Evolutionary conservation across 495 filamentous ascomycete species (phyloP), one percentile per base, ranked within the genome.

Genomic region (Saxophila tyrrhenica): DNA sequence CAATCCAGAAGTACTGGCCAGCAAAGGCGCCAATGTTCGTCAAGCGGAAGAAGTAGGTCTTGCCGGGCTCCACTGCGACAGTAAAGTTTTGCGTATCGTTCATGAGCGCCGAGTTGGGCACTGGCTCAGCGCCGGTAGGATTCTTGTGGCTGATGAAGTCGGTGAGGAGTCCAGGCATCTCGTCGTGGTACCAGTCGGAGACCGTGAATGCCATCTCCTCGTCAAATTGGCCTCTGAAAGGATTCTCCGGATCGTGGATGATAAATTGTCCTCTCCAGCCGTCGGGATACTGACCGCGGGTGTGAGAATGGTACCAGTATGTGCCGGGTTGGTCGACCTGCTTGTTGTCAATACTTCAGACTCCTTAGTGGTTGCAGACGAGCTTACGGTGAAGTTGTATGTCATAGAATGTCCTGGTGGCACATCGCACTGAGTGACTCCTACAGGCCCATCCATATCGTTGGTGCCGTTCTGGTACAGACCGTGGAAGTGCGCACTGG

Each of bases 251-350:
- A 61, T 89, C 85, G 47, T 87, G 77, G 38, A 92, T 70, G 42
- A 90, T 79, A 39, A 92, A 65, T 0, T 85, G 77, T 1, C 83
- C 84, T 44, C 83, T 75, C 29, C 86, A 74, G 25, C 87, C 87
- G 64, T 92, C 87, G 1, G 86, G 83, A 50, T 87, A 89, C 63
- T 86, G 84, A 5, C 72, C 76, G 42, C 71, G 69, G 17, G 74
- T 32, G 61, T 90, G 86, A 13, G 81, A 86, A 64, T 90, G 86
- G 61, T 89, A 90, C 87, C 87, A 90, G 67, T 87, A 89, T 0
- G 84, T 86, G 25, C 86, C 86, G 11, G 78, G 78, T 64, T 89
- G 82, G 54, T 84, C 70, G 19, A 78, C 63, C 67, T 86, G 32
- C 5, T 16, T 29, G 22, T 25, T 22, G 43, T 60, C 39, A 58